These are phyloP conservation scores for Monascus purpureus DNA, from an alignment of 495 filamentous ascomycete species.

Conservation along the genomic window DNA sequence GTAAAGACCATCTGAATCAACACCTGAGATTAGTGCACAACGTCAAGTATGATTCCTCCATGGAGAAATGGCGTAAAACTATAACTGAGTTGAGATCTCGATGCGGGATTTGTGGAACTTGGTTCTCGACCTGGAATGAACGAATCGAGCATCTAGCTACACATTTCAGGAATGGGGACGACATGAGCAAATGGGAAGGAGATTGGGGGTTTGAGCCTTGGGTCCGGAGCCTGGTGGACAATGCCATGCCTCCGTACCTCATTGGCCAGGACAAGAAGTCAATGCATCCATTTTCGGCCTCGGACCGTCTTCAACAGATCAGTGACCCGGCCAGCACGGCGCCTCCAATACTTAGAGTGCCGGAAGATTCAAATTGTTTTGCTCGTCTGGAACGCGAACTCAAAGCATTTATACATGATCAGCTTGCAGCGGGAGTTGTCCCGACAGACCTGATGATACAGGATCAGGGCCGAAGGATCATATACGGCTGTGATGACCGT, in stretches of 20 bases:
- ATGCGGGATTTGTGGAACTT: conserved; percentile 57
- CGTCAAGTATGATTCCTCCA: conserved; percentile 50
- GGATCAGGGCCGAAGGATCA: conserved; percentile 45
- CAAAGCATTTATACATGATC: conserved; percentile 36
- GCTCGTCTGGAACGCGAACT: conserved; percentile 44
- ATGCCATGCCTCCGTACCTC: conserved; percentile 52
- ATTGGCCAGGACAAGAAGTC: conserved; percentile 28
- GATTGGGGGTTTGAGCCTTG: conserved; percentile 65
- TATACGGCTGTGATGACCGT: conserved; percentile 50
- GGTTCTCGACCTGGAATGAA: conserved; percentile 57
- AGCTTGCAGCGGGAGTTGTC: conserved; percentile 33
- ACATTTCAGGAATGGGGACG: conserved; percentile 59
- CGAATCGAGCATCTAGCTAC: conserved; percentile 58
- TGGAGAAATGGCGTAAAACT: conserved; percentile 68
- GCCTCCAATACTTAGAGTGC: conserved; percentile 13
- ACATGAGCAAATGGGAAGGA: conserved; percentile 66
- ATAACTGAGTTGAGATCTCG: conserved; percentile 58
- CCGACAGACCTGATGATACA: conserved; percentile 51
- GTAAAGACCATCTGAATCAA: conserved; percentile 80
- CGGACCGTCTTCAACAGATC: conserved; percentile 6
- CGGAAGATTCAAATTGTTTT: conserved; percentile 29
- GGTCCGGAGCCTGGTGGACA: conserved; percentile 55
- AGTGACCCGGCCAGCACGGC: background rate
- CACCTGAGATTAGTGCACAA: conserved; percentile 71
- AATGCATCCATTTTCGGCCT: conserved; percentile 23